Evolutionary conservation across 495 filamentous ascomycete species (phyloP), one percentile per base, ranked within the genome.

Genomic region (Halenospora varia): DNA sequence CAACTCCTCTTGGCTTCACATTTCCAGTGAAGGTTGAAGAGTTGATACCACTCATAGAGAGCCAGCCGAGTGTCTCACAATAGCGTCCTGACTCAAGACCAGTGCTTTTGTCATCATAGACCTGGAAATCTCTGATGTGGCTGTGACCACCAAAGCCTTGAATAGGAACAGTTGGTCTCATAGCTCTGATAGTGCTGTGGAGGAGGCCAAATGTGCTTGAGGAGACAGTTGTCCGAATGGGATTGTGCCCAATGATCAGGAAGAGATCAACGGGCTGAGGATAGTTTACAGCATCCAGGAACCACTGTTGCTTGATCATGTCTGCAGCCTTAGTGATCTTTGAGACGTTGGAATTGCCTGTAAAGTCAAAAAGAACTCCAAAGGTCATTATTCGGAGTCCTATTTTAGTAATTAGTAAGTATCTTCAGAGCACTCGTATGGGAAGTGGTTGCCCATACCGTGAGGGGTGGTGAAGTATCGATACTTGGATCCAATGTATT

Each of bases 301-400:
- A 97, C 93, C 93, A 97, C 3, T 80, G 69, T 63, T 95, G 83
- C 65, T 89, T 82, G 60, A 96, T 78, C 3, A 88, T 86, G 3
- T 89, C 78, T 56, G 85, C 77, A 3, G 95, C 90, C 0, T 78
- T 81, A 60, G 87, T 83, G 13, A 97, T 88, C 11, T 88, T 72
- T 0, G 90, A 96, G 63, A 96, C 96, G 63, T 94, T 90, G 23
- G 84, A 83, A 63, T 94, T 96, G 9, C 85, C 87, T 6, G 76
- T 87, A 65, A 97, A 97, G 71, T 97, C 83, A 70, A 92, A 97
- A 2, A 97, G 74, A 64, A 97, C 96, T 24, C 94, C 93, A 66
- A 97, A 89, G 1, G 90, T 87, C 40, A 90, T 77, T 57, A 97
- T 85, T 23, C 87, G 84, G 54, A 94, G 88, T 78, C 56, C 82